phyloP scores from a whole-genome alignment of 805 yeast species.

The Cyberlindnera xylosilytica region DNA sequence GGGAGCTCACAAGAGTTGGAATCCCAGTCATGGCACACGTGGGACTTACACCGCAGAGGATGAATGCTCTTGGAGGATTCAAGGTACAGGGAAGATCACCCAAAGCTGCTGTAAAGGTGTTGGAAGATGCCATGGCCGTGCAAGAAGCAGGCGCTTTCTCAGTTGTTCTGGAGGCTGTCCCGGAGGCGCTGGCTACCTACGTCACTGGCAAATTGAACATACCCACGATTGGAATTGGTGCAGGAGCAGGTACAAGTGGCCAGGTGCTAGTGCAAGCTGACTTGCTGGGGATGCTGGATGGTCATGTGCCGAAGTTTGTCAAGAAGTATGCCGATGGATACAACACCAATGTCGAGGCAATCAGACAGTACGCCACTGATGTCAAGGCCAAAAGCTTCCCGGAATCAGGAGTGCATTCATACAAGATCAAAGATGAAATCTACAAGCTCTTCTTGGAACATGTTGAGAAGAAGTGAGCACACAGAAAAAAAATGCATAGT shows the following conservation, averaged over 20 bases:
- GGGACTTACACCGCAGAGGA: conserved; percentile 89
- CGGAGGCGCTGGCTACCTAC: conserved; percentile 61
- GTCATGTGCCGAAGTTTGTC: conserved; percentile 66
- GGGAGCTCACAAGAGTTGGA: conserved; percentile 60
- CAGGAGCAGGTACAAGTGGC: conserved; percentile 80
- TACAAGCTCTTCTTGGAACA: conserved; percentile 39
- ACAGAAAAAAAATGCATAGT: too few relatives aligned
- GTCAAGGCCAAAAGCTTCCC: conserved; percentile 62
- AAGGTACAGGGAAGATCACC: conserved; percentile 74
- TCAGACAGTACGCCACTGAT: conserved; percentile 55
- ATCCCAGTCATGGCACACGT: conserved; percentile 90
- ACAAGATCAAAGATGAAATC: conserved; percentile 64
- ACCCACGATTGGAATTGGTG: conserved; percentile 96
- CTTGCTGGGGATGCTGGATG: conserved; percentile 67
- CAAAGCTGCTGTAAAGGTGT: conserved; percentile 51
- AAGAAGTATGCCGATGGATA: conserved; percentile 59
- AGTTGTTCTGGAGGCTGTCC: conserved; percentile 82
- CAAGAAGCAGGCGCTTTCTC: conserved; percentile 76
- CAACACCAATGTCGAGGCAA: conserved; percentile 45
- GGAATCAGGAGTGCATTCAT: conserved; percentile 54
- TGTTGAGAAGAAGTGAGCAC: conserved; percentile 13
- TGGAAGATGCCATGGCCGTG: conserved; percentile 64
- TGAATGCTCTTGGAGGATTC: conserved; percentile 78
- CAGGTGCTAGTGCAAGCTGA: conserved; percentile 91
- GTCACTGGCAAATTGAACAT: conserved; percentile 59